Evolutionary conservation across 73 alveolate species (phyloP).

Genomic region (Tetrahymena borealis): DNA sequence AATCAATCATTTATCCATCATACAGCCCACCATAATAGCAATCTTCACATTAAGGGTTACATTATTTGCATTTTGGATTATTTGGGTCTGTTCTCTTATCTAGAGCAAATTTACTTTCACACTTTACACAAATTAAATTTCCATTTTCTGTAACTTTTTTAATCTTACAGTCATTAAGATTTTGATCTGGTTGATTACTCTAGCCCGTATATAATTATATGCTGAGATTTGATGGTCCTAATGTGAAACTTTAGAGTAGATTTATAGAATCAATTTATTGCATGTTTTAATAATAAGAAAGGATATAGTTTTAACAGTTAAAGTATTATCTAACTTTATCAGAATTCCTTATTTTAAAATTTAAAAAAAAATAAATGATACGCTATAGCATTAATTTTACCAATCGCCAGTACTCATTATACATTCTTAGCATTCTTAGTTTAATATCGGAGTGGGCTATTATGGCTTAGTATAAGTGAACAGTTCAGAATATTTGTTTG

Average conservation of each 20-base stretch:
- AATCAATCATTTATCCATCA: background rate
- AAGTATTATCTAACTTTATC: background rate
- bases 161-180: background rate
- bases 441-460: background rate
- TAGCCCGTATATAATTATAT: too few species aligned
- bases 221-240: too few species aligned
- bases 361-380: background rate
- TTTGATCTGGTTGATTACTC: background rate
- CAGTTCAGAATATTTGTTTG: background rate
- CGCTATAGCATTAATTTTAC: background rate
- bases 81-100: background rate
- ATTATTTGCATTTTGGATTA: background rate
- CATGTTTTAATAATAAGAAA: background rate
- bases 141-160: background rate
- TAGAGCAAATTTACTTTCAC: background rate
- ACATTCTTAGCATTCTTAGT: background rate
- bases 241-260: background rate
- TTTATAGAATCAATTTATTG: background rate
- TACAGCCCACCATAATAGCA: background rate
- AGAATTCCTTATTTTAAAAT: background rate
- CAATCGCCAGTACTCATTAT: background rate
- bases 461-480: background rate
- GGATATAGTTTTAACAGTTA: background rate
- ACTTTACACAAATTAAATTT: background rate
- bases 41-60: background rate